Percentiles rank a stretch among this genome's conserved stretches.
Evolutionary conservation across 257 asterid species (phyloP).

Genomic region (Solanum boliviense): DNA sequence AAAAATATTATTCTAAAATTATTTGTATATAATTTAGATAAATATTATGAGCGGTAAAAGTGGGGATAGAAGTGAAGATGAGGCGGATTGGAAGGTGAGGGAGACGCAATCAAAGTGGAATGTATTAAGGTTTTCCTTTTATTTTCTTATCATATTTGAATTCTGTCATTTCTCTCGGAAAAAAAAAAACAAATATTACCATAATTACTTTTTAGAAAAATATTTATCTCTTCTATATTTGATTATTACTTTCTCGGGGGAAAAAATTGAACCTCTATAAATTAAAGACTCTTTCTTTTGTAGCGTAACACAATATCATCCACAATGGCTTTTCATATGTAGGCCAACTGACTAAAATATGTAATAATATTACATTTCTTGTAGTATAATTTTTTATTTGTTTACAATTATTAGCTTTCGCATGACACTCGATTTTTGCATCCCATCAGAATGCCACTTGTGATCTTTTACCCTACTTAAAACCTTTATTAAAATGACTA

Average conservation of each 20-base stretch:
- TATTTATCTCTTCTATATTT: background rate
- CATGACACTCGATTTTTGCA: background rate
- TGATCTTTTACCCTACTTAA: background rate
- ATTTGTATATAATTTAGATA: background rate
- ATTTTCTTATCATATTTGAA: background rate
- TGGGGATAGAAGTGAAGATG: background rate
- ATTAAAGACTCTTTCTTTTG: too few species aligned
- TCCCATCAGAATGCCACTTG: background rate
- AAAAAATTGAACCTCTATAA: too few species aligned
- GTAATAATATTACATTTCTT: too few species aligned
- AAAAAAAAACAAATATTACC: background rate
- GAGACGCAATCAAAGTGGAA: background rate
- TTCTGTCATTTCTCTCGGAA: too few species aligned
- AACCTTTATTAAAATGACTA: background rate
- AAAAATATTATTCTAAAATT: background rate
- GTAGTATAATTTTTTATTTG: too few species aligned
- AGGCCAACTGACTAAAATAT: too few species aligned
- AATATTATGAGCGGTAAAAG: background rate
- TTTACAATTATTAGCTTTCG: too few species aligned
- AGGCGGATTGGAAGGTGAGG: too few species aligned
- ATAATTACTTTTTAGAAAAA: too few species aligned
- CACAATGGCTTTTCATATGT: too few species aligned
- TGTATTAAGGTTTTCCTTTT: background rate
- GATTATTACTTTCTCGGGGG: too few species aligned
- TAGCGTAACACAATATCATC: background rate